Conservation (phyloP, 371 early-diverging fungal genomes). For the Mucor velutinosus region DNA sequence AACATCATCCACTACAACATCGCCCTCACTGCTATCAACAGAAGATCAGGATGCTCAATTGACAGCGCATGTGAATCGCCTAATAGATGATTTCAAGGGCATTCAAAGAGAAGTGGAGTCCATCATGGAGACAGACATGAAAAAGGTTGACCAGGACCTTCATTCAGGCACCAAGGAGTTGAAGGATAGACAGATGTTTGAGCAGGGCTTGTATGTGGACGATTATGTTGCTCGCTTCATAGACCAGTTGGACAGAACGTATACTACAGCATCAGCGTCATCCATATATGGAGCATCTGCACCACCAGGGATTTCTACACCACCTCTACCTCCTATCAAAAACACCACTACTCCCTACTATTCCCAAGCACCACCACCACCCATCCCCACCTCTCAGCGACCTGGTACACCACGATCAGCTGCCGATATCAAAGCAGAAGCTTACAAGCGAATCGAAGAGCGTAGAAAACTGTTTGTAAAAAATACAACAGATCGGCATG, state of each 20-base stretch:
- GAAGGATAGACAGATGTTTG: conserved; percentile 49
- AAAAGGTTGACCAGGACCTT: conserved; percentile 18
- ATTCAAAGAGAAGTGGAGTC: background rate
- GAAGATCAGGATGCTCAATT: background rate
- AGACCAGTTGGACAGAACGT: conserved; percentile 22
- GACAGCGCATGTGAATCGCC: background rate
- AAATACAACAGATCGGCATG: background rate
- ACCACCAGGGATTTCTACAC: conserved; percentile 1
- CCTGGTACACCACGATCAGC: conserved; percentile 48
- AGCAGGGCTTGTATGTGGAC: conserved; percentile 42
- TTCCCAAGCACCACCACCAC: conserved; percentile 27
- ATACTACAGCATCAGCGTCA: background rate
- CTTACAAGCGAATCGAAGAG: conserved; percentile 42
- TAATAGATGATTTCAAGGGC: conserved; percentile 1
- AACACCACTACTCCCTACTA: background rate
- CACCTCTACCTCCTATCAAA: conserved; percentile 9
- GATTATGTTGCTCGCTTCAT: conserved; percentile 42
- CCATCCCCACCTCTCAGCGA: conserved; percentile 42
- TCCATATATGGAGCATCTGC: background rate
- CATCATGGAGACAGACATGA: conserved; percentile 20
- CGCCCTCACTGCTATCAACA: background rate
- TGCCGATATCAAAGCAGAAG: conserved; percentile 49
- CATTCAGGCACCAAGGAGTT: conserved; percentile 14
- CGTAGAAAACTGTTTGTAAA: conserved; percentile 27
- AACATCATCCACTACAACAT: background rate